Evolutionary conservation across 2,329 filamentous ascomycete genomes (phyloP).

Genomic region (Chaetomiaceae sp.): DNA sequence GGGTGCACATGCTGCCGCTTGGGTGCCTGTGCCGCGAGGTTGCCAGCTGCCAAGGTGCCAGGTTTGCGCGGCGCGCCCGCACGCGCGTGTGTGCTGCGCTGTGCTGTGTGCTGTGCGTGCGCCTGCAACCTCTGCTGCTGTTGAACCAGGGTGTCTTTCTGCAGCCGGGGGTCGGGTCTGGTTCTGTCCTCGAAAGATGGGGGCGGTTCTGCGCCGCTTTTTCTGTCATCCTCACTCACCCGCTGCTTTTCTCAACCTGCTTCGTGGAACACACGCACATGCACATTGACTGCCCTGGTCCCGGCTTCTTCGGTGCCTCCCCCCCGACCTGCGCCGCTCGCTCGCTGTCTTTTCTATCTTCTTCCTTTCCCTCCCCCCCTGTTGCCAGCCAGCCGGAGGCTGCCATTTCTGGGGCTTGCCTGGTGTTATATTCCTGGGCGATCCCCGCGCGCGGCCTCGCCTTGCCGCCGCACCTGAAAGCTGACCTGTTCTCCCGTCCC

Average conservation of each 20-base stretch:
- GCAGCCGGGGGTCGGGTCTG: no score
- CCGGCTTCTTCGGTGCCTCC: constrained; percentile 10
- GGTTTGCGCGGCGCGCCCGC: no score
- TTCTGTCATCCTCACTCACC: neutral
- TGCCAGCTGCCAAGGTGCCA: no score
- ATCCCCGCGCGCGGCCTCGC: constrained; percentile 6
- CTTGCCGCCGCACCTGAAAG: neutral
- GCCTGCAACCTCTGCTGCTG: no score
- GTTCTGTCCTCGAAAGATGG: no score
- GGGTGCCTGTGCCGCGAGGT: no score
- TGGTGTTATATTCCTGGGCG: constrained; percentile 15
- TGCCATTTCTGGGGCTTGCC: constrained; percentile 9
- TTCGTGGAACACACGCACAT: neutral
- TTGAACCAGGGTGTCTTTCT: no score
- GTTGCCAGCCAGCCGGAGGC: neutral
- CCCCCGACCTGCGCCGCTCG: constrained; percentile 3
- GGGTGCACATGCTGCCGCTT: no score
- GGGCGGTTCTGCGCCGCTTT: neutral
- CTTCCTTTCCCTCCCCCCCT: neutral
- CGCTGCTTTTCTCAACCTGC: no score
- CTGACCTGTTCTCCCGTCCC: neutral
- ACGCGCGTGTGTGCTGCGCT: no score
- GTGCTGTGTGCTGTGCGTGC: no score
- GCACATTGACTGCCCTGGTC: constrained; percentile 3
- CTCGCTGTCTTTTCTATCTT: no score